Base-by-base conservation (phyloP, 768 basidiomycete species). In the Rhizopogon vesiculosus region DNA sequence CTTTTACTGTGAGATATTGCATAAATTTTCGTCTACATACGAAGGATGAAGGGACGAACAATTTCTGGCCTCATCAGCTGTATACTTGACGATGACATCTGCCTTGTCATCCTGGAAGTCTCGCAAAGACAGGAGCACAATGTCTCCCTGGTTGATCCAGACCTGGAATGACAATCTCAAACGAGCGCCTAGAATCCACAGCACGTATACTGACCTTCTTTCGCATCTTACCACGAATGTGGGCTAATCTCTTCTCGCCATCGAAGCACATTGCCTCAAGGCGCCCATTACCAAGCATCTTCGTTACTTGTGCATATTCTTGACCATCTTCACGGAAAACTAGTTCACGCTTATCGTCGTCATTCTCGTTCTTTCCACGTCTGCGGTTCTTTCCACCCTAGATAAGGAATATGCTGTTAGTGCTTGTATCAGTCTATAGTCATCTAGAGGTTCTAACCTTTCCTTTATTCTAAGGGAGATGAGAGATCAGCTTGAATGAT, bases 101-200 rank as follows among this genome's bases (percentile, higher is more conserved):
- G 95, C 97, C 73, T 98, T 98, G 76, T 92, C 93, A 64, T 99
- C 97, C 73, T 98, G 96, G 84, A 98, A 99, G 50, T 98, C 97
- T 60, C 97, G 91, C 48, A 99, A 80, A 29, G 94, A 98, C 18
- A 98, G 78, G 43, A 98, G 77, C 51, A 98, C 85, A 66, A 98
- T 98, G 67, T 98, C 96, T 66, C 96, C 96, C 65, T 97, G 93
- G 70, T 96, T 97, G 69, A 98, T 98, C 96, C 96, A 98, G 66
- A 98, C 94, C 95, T 98, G 60, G 18, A 55, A 35, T 22, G 56
- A 19, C 45, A 15, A 15, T 51, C 57, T 58, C 61, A 38, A 55
- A 28, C 39, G 19, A 18, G 62, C 19, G 42, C 18, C 33, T 10
- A 38, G 13, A 51, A 8, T 43, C 22, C 1, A 3, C n/a, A 56